A percentile compares a stretch with the other conserved stretches of the same genome.
Conservation (phyloP, 2,329 filamentous ascomycete species). For the Juglanconis juglandina region DNA sequence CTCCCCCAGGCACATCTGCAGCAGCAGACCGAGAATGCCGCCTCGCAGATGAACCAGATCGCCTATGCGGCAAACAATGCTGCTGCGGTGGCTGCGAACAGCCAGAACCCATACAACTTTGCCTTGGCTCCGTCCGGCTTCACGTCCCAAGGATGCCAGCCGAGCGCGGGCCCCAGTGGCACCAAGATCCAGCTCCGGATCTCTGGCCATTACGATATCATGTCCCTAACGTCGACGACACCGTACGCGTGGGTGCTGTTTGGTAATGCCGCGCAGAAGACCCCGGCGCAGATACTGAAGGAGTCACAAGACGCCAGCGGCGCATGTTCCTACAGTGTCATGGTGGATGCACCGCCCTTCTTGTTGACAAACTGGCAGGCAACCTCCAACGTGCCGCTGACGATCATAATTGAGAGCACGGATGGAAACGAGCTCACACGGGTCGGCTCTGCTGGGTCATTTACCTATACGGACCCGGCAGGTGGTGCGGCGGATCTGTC, state of each 20-base stretch:
- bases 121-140: slow-evolving; percentile 61
- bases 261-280: slow-evolving; percentile 62
- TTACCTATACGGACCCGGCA: slow-evolving; percentile 36
- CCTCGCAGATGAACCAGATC: slow-evolving; percentile 51
- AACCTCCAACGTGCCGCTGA: slow-evolving; percentile 50
- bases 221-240: slow-evolving; percentile 50
- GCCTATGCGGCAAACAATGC: slow-evolving; percentile 60
- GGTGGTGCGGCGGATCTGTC: slow-evolving; percentile 26
- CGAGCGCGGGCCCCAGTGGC: slow-evolving; percentile 64
- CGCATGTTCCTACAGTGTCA: slow-evolving; percentile 67
- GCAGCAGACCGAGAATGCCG: slow-evolving; percentile 48
- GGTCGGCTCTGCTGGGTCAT: slow-evolving; percentile 41
- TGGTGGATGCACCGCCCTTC: slow-evolving; percentile 65
- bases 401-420: slow-evolving; percentile 50
- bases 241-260: slow-evolving; percentile 66
- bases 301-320: slow-evolving; percentile 54
- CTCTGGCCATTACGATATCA: slow-evolving; percentile 70
- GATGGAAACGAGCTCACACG: slow-evolving; percentile 52
- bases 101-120: slow-evolving; percentile 47
- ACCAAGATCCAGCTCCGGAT: slow-evolving; percentile 72
- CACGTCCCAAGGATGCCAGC: slow-evolving; percentile 60
- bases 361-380: slow-evolving; percentile 47
- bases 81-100: slow-evolving; percentile 35
- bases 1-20: slow-evolving; percentile 30
- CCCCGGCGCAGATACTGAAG: slow-evolving; percentile 63